Conservation (phyloP, 139 green algal species). For the Axilococcus clingmanii region DNA sequence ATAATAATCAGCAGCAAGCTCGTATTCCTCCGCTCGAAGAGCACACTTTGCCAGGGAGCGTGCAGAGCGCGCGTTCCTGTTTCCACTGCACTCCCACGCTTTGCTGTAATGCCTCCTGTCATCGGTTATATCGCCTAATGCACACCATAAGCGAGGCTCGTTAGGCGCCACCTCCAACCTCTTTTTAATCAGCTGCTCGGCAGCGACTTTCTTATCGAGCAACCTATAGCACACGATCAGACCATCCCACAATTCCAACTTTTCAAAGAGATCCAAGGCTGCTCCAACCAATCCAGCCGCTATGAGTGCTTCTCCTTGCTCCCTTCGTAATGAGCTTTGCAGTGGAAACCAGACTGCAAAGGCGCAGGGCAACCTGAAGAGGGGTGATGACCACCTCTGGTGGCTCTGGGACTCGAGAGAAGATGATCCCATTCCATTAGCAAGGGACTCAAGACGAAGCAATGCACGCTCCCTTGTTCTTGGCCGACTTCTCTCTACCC, state of each 20-base stretch:
- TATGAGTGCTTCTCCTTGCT: conserved; percentile 76
- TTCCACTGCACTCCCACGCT: conserved; percentile 63
- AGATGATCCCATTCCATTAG: conserved; percentile 9
- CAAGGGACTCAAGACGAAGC: conserved; percentile 55
- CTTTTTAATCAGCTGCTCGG: conserved; percentile 52
- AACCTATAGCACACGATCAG: conserved; percentile 82
- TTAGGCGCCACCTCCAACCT: conserved; percentile 57
- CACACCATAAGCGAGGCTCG: conserved; percentile 77
- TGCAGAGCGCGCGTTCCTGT: conserved; percentile 56
- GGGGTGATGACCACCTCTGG: background rate
- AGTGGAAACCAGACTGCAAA: conserved; percentile 50
- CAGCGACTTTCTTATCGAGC: conserved; percentile 63
- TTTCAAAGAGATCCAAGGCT: conserved; percentile 72
- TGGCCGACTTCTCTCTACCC: conserved; percentile 58
- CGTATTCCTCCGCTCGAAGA: conserved; percentile 31
- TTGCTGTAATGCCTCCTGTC: conserved; percentile 58
- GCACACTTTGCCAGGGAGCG: conserved; percentile 52
- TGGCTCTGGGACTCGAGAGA: background rate
- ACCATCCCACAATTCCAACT: conserved; percentile 79
- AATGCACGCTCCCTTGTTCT: conserved; percentile 71
- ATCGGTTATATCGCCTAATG: conserved; percentile 75
- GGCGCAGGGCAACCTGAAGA: conserved; percentile 21
- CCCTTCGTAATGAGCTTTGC: conserved; percentile 44
- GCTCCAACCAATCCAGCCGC: conserved; percentile 61
- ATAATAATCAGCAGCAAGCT: conserved; percentile 46